A percentile compares a stretch with the other conserved stretches of the same genome.
These are phyloP conservation scores for Boletus sp. DNA, from an alignment of 768 basidiomycete genomes.

Conservation along the genomic window DNA sequence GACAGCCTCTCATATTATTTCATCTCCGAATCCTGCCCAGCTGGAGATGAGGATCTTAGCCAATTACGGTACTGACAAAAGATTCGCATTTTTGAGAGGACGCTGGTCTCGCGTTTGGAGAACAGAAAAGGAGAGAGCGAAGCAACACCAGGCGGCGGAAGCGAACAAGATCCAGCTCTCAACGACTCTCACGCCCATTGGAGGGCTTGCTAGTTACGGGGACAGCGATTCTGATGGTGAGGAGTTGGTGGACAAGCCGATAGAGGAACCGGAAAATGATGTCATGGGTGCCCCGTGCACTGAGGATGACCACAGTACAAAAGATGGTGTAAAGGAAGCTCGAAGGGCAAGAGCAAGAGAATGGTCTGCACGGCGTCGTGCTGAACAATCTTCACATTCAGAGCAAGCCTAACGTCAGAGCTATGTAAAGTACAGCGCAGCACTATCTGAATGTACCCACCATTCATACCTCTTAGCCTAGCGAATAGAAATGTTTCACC, in stretches of 20 bases:
- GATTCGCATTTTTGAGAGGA: slow-evolving; percentile 81
- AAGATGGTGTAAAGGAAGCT: slow-evolving; percentile 37
- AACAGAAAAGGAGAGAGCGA: slow-evolving; percentile 46
- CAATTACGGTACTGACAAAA: slow-evolving; percentile 72
- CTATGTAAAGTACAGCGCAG: not conserved
- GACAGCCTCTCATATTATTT: slow-evolving; percentile 64
- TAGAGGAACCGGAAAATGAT: not conserved
- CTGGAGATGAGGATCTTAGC: slow-evolving; percentile 87
- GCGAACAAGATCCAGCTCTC: slow-evolving; percentile 15
- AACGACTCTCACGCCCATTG: slow-evolving; percentile 33
- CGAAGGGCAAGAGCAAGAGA: slow-evolving; percentile 54
- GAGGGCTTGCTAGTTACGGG: slow-evolving; percentile 57
- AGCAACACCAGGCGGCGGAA: slow-evolving; percentile 26
- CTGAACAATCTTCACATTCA: slow-evolving; percentile 10
- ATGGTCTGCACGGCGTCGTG: slow-evolving; percentile 54
- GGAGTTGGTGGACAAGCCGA: slow-evolving; percentile 28
- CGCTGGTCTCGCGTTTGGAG: slow-evolving; percentile 69
- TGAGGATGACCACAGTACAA: not conserved
- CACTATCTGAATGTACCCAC: too few relatives aligned
- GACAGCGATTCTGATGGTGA: slow-evolving; percentile 47
- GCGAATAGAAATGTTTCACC: not conserved
- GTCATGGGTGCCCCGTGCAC: not conserved
- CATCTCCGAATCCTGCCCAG: slow-evolving; percentile 74
- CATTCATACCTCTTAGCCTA: not conserved
- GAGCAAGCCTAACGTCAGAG: slow-evolving; percentile 2